phyloP scores from a whole-genome alignment of 305 asterid species.

The Fraxinus angustifolia region DNA sequence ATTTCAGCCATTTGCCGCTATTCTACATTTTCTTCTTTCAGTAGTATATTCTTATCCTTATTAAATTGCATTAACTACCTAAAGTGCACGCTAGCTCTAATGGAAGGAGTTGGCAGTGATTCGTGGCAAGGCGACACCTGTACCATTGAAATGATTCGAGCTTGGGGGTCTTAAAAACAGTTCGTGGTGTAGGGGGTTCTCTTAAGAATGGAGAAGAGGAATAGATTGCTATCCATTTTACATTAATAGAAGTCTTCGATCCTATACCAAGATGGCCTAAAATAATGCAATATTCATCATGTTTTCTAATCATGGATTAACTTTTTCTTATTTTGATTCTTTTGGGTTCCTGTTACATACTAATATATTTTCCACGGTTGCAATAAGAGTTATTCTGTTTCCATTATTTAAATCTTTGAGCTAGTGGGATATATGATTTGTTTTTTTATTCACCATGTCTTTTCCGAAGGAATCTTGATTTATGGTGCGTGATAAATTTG shows the following conservation, averaged over 20 bases:
- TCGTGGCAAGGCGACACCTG: neutral
- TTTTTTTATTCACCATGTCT: neutral
- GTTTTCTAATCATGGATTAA: constrained; percentile 5
- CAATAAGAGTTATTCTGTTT: neutral
- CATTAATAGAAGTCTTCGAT: neutral
- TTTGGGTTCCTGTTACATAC: neutral
- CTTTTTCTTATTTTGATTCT: constrained; percentile 2
- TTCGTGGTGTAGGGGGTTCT: neutral
- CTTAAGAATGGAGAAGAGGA: neutral
- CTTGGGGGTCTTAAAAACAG: neutral
- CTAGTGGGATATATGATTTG: neutral
- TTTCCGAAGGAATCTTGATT: constrained; percentile 14
- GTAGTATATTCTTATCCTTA: neutral
- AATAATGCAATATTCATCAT: neutral
- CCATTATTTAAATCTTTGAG: constrained; percentile 16
- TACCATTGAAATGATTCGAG: neutral
- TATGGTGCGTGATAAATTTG: neutral
- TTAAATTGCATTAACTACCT: neutral
- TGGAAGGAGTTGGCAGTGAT: neutral
- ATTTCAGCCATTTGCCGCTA: neutral
- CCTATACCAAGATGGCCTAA: neutral
- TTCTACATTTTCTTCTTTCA: neutral
- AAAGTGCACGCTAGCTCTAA: neutral
- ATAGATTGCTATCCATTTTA: neutral
- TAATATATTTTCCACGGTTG: constrained; percentile 4